A percentile compares a stretch with the other conserved stretches of the same genome.
phyloP scores from a whole-genome alignment of 225 moss, liverwort and hornwort species.

The Lunularia cruciata region DNA sequence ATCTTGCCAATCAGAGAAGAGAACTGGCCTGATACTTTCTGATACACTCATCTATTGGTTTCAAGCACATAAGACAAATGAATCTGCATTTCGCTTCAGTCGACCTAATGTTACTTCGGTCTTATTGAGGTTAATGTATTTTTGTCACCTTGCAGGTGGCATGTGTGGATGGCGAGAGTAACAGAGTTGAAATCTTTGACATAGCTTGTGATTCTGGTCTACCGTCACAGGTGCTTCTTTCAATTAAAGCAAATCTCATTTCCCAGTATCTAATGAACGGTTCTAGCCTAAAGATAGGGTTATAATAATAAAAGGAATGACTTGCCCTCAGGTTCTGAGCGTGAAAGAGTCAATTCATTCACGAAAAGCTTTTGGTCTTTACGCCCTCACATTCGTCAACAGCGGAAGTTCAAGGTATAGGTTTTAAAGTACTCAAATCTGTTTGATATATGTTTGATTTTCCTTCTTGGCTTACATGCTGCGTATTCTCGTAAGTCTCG shows the following conservation, averaged over 20 bases:
- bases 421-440: too few relatives aligned
- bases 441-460: too few relatives aligned
- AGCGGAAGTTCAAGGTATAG: conserved; percentile 60
- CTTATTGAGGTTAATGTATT: background rate
- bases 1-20: background rate
- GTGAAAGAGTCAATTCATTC: conserved; percentile 24
- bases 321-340: conserved; percentile 28
- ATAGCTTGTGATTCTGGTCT: conserved; percentile 53
- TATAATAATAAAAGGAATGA: background rate
- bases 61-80: background rate
- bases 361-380: conserved; percentile 52
- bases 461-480: too few relatives aligned
- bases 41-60: too few relatives aligned
- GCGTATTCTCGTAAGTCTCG: too few relatives aligned
- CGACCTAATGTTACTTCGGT: too few relatives aligned
- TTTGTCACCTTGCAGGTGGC: conserved; percentile 59
- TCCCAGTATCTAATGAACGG: background rate
- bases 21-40: background rate
- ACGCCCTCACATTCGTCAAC: conserved; percentile 67
- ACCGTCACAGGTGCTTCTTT: conserved; percentile 58
- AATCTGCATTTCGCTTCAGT: too few relatives aligned
- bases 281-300: background rate
- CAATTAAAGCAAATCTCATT: background rate
- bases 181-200: conserved; percentile 61
- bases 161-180: conserved; percentile 69